phyloP scores from a whole-genome alignment of 495 filamentous ascomycete genomes.

The Aspergillus leporis region DNA sequence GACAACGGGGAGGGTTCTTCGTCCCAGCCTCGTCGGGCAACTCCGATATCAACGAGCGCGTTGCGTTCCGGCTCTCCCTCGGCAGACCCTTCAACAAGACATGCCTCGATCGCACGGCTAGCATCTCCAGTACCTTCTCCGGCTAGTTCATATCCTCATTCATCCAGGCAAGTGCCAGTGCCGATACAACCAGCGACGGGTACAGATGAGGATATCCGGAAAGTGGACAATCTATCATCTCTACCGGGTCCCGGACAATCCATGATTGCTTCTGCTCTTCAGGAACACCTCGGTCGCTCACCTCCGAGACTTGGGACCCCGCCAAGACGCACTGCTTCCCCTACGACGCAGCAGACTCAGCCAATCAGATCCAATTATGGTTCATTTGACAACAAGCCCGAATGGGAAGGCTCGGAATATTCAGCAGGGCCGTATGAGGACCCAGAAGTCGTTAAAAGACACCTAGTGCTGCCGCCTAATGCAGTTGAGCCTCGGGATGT shows the following conservation, averaged over 20 bases:
- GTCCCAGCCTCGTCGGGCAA: slow-evolving; percentile 33
- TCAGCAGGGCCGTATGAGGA: slow-evolving; percentile 64
- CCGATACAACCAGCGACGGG: slow-evolving; percentile 31
- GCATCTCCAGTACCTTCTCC: slow-evolving; percentile 66
- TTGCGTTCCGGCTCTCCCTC: slow-evolving; percentile 42
- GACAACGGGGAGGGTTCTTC: slow-evolving; percentile 45
- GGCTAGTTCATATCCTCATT: slow-evolving; percentile 40
- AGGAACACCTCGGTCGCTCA: slow-evolving; percentile 59
- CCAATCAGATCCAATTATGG: slow-evolving; percentile 69
- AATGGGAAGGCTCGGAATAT: slow-evolving; percentile 35
- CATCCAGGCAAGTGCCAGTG: slow-evolving; percentile 40
- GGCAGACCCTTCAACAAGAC: slow-evolving; percentile 55
- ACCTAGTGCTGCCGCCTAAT: slow-evolving; percentile 71
- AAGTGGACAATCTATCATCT: slow-evolving; percentile 41
- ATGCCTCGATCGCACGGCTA: slow-evolving; percentile 69
- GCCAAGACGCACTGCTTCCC: slow-evolving; percentile 57
- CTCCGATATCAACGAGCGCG: slow-evolving; percentile 41
- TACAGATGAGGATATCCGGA: slow-evolving; percentile 35
- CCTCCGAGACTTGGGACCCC: slow-evolving; percentile 52
- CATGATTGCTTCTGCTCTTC: slow-evolving; percentile 73
- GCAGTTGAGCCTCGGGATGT: slow-evolving; percentile 38
- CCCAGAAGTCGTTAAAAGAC: slow-evolving; percentile 76
- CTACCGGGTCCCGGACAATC: slow-evolving; percentile 69
- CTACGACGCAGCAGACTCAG: slow-evolving; percentile 43
- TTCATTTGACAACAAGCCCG: slow-evolving; percentile 67